phyloP scores from a whole-genome alignment of 257 asterid genomes.

The Echium plantagineum region DNA sequence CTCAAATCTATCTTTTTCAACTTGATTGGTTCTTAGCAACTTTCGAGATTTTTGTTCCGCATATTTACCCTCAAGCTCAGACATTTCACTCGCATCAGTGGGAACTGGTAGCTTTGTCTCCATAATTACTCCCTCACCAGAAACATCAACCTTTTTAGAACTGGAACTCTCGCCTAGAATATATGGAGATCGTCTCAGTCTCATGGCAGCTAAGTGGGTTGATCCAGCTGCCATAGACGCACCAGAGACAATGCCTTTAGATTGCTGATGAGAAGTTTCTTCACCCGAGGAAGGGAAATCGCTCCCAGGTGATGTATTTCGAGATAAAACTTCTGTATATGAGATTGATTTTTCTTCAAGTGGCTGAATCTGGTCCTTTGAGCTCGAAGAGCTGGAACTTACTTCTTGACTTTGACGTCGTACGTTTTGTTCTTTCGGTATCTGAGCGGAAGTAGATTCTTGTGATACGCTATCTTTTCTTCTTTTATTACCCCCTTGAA shows the following conservation, averaged over 20 bases:
- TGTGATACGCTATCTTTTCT: conserved; percentile 13
- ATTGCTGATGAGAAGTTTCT: conserved; percentile 19
- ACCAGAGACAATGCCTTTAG: conserved; percentile 20
- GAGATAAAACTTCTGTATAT: conserved; percentile 26
- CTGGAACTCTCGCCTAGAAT: conserved; percentile 25
- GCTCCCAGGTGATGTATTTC: conserved; percentile 20
- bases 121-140: conserved; percentile 21
- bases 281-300: conserved; percentile 25
- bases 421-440: conserved; percentile 19
- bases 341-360: conserved; percentile 21
- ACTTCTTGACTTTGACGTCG: conserved; percentile 24
- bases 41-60: conserved; percentile 33
- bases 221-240: conserved; percentile 12
- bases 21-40: conserved; percentile 56
- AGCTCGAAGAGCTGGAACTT: conserved; percentile 34
- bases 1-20: conserved; percentile 57
- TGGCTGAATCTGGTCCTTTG: conserved; percentile 25
- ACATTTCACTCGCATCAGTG: conserved; percentile 21
- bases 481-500: conserved; percentile 4
- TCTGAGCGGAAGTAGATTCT: conserved; percentile 26
- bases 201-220: conserved; percentile 16
- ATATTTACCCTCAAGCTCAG: conserved; percentile 23
- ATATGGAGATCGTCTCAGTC: conserved; percentile 23
- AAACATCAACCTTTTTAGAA: conserved; percentile 24
- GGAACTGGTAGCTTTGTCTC: conserved; percentile 23